Evolutionary conservation across 1,284 basidiomycete genomes (phyloP).

Genomic region (Apiotrichum montevideense): DNA sequence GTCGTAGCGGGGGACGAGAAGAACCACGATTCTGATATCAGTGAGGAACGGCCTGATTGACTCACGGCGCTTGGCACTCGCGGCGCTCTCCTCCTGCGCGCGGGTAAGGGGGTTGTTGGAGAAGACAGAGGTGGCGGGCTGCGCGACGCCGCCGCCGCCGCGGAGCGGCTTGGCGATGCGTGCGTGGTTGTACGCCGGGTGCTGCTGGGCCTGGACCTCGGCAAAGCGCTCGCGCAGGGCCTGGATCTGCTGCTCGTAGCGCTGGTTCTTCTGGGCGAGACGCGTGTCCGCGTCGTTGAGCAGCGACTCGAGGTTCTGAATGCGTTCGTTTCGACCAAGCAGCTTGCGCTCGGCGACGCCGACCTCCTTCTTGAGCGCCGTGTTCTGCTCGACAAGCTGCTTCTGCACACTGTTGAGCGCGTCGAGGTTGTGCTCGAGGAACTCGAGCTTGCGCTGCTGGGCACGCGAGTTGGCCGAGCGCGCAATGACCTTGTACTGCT

Average conservation of each 20-base stretch:
- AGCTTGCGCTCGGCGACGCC: slow-evolving; percentile 95
- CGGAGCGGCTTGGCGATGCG: slow-evolving; percentile 93
- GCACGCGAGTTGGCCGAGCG: slow-evolving; percentile 96
- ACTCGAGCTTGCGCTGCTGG: slow-evolving; percentile 99
- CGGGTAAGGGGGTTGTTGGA: slow-evolving; percentile 31
- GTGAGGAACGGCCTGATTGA: not conserved
- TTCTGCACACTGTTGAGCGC: slow-evolving; percentile 95
- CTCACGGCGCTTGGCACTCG: slow-evolving; percentile 18
- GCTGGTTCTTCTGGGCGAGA: slow-evolving; percentile 84
- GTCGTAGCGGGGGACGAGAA: slow-evolving; percentile 26
- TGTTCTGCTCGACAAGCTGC: slow-evolving; percentile 99
- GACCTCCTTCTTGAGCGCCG: slow-evolving; percentile 93
- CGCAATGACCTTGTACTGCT: slow-evolving; percentile 98
- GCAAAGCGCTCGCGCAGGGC: slow-evolving; percentile 86
- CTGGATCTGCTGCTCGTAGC: slow-evolving; percentile 87
- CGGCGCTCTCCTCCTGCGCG: slow-evolving; percentile 34
- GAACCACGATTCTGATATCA: slow-evolving; percentile 16
- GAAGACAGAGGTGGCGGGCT: slow-evolving; percentile 2
- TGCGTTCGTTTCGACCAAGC: slow-evolving; percentile 91
- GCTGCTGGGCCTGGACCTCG: slow-evolving; percentile 75
- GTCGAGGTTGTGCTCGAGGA: slow-evolving; percentile 94
- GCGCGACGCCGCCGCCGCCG: slow-evolving; percentile 69
- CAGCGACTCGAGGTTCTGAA: slow-evolving; percentile 87
- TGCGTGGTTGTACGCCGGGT: slow-evolving; percentile 50
- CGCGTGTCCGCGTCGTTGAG: slow-evolving; percentile 90